Evolutionary conservation across 176 grass and related monocot genomes (phyloP), one percentile per base, ranked within the genome.

Genomic region (Ampelocalamus luodianensis): DNA sequence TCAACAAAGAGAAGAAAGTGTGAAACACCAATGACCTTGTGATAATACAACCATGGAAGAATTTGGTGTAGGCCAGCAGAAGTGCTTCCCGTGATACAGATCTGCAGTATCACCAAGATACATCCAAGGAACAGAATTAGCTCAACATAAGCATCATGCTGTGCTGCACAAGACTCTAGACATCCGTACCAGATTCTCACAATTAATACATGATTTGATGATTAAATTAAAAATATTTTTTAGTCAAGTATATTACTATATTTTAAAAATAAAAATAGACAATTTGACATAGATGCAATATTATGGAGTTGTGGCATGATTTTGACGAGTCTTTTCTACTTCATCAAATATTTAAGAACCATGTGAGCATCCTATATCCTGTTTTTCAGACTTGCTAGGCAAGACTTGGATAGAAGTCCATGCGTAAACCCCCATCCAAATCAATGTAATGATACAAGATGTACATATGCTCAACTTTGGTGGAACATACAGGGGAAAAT

Each of bases 11-110:
- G 90, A 73, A 98, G 82, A 79, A 95, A 95, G 69, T 89, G 87
- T 59, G 96, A 94, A 82, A 98, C 96, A 58, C 96, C 96, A 58
- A 98, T 93, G 74, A 95, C 96, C 71, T 98, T 98, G 79, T 98
- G 96, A 77, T 98, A 98, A 76, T 90, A 98, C 74, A 98, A 87
- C 96, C 96, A 98, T 65, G 96, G 96, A 82, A 98, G 93, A 89
- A 98, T 98, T 91, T 98, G 96, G 80, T 95, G 89, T 38, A 98
- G 76, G 37, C 90, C 76, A 87, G 91, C 96, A 62, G 96, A 89
- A 55, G 96, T 98, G 88, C 91, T 98, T 80, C 87, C 85, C 0
- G 96, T 95, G 79, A 98, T 90, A 89, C 91, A 98, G 80, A 99
- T 94, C 96, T 99, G 86, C 82, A 79, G 16, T 58, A 68, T 54